Evolutionary conservation across 257 asterid species (phyloP), one percentile per base, ranked within the genome.

Genomic region (Thymus quinquecostatus): DNA sequence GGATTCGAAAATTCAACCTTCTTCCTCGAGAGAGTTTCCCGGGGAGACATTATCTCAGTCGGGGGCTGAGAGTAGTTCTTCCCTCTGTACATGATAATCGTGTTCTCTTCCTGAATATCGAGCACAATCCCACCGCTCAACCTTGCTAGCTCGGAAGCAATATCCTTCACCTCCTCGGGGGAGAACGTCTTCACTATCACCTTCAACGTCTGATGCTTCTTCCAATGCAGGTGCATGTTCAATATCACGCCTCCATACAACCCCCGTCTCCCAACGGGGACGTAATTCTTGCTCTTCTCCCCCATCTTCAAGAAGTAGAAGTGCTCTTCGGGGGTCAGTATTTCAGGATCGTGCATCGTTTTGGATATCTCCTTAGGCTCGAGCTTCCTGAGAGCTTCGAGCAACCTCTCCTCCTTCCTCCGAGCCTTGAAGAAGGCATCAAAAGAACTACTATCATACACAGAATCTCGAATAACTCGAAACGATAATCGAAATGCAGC

Each of bases 161-260:
- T 92, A 54, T 86, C 97, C 83, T 78, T 88, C 77, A 95, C 98
- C 78, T 95, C 99, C 29, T 88, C 95, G 0, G 92, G 95, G 3
- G 96, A 55, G 80, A 95, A 95, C 40, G 98, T 95, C 87, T 89
- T 95, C 78, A 95, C 98, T 41, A 86, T 76, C 56, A 89, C 96
- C 82, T 95, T 80, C 72, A 95, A 85, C 8, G 98, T 95, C 77
- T 89, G 97, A 81, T 95, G 99, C 76, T 89, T 95, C 81, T 95
- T 95, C 99, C 99, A 95, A 40, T 95, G 99, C 89, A 95, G 81
- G 79, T 95, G 99, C 99, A 92, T 92, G 82, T 95, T 95, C 70
- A 95, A 81, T 79, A 95, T 92, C 80, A 95, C 99, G 5, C 99
- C 99, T 80, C 86, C 90, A 81, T 88, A 95, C 55, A 95, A 78